These are phyloP conservation scores for Pseudophaeomoniella oleicola DNA, from an alignment of 2,329 filamentous ascomycete species.

Conservation along the genomic window DNA sequence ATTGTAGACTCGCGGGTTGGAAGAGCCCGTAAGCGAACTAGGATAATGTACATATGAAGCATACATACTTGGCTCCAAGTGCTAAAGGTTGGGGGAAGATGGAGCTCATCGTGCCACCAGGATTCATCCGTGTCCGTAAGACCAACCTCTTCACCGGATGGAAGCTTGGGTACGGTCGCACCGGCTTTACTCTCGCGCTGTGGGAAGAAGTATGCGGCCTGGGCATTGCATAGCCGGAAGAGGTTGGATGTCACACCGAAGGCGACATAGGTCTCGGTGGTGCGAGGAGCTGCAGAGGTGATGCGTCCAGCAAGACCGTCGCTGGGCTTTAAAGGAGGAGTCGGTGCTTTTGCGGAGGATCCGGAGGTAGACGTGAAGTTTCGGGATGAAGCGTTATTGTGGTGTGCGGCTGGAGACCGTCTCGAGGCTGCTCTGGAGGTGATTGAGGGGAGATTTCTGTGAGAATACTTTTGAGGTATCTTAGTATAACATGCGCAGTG, in stretches of 20 bases:
- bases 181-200: conserved; percentile 50
- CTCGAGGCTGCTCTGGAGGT: too few relatives aligned
- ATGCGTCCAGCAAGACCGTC: conserved; percentile 11
- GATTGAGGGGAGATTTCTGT: too few relatives aligned
- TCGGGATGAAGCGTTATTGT: too few relatives aligned
- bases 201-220: conserved; percentile 65
- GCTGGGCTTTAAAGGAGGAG: neutral
- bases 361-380: neutral
- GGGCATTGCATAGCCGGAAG: conserved; percentile 57
- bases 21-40: conserved; percentile 68
- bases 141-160: conserved; percentile 71
- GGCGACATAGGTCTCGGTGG: conserved; percentile 58
- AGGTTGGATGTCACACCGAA: conserved; percentile 66
- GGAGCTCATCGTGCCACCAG: conserved; percentile 38
- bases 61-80: conserved; percentile 95
- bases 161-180: conserved; percentile 47
- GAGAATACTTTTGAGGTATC: too few relatives aligned
- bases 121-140: conserved; percentile 31
- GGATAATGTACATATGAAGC: conserved; percentile 87
- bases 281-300: conserved; percentile 19
- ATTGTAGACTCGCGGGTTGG: conserved; percentile 49
- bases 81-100: conserved; percentile 73
- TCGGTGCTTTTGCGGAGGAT: neutral
- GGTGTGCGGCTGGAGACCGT: neutral
- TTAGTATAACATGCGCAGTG: too few relatives aligned